Evolutionary conservation across 495 filamentous ascomycete species (phyloP).

Genomic region (Peziza echinospora): DNA sequence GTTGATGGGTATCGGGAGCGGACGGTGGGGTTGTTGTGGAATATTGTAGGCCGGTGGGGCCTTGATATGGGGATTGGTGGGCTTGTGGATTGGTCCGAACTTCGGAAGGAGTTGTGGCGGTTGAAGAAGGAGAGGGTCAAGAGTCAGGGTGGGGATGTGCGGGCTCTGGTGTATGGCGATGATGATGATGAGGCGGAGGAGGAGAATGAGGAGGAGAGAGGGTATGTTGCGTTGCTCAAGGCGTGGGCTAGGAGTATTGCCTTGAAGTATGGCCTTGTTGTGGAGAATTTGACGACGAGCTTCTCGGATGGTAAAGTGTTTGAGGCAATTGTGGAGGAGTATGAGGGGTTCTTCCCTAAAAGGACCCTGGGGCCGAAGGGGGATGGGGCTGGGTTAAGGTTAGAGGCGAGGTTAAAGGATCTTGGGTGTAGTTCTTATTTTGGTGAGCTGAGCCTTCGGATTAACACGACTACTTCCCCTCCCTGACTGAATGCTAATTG

Average conservation of each 20-base stretch:
- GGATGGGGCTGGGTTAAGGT: slow-evolving; percentile 1
- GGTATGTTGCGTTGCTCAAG: slow-evolving; percentile 27
- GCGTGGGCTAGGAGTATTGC: slow-evolving; percentile 34
- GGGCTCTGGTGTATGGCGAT: slow-evolving; percentile 4
- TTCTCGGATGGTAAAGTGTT: slow-evolving; percentile 38
- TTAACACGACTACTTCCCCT: no score
- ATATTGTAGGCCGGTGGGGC: slow-evolving; percentile 36
- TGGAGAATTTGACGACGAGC: slow-evolving; percentile 37
- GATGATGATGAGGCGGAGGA: slow-evolving; percentile 9
- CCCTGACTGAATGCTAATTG: slow-evolving; percentile 1
- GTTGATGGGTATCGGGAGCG: slow-evolving; percentile 48
- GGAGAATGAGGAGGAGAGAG: slow-evolving; percentile 11
- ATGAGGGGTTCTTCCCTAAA: slow-evolving; percentile 24
- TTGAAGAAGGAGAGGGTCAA: slow-evolving; percentile 21
- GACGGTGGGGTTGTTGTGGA: slow-evolving; percentile 41
- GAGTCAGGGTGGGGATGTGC: slow-evolving; percentile 12
- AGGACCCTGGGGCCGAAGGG: slow-evolving; percentile 5
- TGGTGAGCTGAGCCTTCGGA: slow-evolving; percentile 21
- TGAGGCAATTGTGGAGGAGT: slow-evolving; percentile 37
- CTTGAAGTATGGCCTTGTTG: slow-evolving; percentile 24
- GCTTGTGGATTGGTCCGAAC: slow-evolving; percentile 34
- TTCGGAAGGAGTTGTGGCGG: slow-evolving; percentile 30
- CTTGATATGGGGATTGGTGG: slow-evolving; percentile 18
- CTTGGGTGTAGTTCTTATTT: slow-evolving; percentile 26
- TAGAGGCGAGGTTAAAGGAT: slow-evolving; percentile 17